Conservation (phyloP, 805 yeast genomes). For the Monosporozyma aquatica region DNA sequence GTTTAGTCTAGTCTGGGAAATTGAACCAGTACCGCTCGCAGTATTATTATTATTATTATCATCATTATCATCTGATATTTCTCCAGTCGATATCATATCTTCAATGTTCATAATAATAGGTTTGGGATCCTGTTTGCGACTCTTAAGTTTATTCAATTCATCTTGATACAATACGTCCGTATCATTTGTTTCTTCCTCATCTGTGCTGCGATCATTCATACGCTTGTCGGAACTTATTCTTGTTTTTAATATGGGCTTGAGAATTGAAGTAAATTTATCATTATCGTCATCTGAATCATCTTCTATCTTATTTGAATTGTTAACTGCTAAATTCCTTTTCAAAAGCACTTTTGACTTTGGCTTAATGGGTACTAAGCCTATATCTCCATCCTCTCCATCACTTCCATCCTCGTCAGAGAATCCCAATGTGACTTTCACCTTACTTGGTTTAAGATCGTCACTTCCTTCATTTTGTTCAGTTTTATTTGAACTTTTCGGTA, state of each 20-base stretch:
- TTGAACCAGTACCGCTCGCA: too few species aligned
- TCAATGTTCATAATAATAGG: conserved; percentile 2
- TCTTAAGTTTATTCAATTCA: conserved; percentile 2
- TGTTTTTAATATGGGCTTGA: too few species aligned
- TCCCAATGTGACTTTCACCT: too few species aligned
- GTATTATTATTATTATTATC: too few species aligned
- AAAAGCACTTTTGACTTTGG: conserved; percentile 1
- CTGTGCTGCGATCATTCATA: too few species aligned
- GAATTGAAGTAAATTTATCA: too few species aligned
- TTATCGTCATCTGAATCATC: too few species aligned
- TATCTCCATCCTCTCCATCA: too few species aligned
- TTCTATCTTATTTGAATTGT: neutral
- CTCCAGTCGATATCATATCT: conserved; percentile 1
- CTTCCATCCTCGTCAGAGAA: too few species aligned
- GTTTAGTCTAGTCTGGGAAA: neutral
- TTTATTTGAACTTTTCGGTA: conserved; percentile 1
- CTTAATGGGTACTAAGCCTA: too few species aligned
- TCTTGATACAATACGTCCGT: neutral
- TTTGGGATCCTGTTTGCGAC: neutral
- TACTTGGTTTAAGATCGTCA: neutral
- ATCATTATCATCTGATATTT: neutral
- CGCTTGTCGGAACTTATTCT: too few species aligned
- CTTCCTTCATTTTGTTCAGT: conserved; percentile 2
- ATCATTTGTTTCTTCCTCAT: neutral
- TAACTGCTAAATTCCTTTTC: too few species aligned